phyloP scores from a whole-genome alignment of 768 basidiomycete genomes.

The Sporobolomyces pararoseus region DNA sequence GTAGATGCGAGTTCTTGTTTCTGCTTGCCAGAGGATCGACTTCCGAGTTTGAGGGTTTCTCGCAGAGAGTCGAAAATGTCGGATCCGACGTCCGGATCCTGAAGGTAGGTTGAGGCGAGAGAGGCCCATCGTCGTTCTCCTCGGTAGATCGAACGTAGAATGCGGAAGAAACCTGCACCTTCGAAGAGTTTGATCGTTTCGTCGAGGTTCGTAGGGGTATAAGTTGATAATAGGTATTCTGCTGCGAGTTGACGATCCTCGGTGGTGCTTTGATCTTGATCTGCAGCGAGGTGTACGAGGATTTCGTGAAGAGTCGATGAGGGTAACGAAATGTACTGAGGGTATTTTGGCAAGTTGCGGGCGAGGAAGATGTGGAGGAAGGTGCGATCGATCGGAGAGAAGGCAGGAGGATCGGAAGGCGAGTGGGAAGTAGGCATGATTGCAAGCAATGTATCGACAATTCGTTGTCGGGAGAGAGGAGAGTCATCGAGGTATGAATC shows the following conservation, averaged over 20 bases:
- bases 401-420: slow-evolving; percentile 50
- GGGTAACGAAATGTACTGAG: slow-evolving; percentile 71
- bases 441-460: too few relatives aligned
- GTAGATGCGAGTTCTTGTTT: slow-evolving; percentile 56
- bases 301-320: slow-evolving; percentile 68
- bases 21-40: slow-evolving; percentile 5
- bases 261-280: slow-evolving; percentile 68
- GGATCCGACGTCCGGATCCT: slow-evolving; percentile 62
- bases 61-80: slow-evolving; percentile 38
- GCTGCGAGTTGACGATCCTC: slow-evolving; percentile 94
- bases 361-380: slow-evolving; percentile 94
- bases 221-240: slow-evolving; percentile 86
- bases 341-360: slow-evolving; percentile 93
- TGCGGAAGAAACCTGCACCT: slow-evolving; percentile 81
- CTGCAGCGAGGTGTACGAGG: slow-evolving; percentile 70
- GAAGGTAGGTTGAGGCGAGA: slow-evolving; percentile 68
- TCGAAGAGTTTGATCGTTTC: slow-evolving; percentile 67
- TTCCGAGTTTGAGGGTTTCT: slow-evolving; percentile 36
- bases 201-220: slow-evolving; percentile 62
- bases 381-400: slow-evolving; percentile 64
- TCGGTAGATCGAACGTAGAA: slow-evolving; percentile 74
- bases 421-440: slow-evolving; percentile 74
- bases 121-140: slow-evolving; percentile 72
- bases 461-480: slow-evolving; percentile 59
- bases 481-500: slow-evolving; percentile 78